Evolutionary conservation across 2,329 filamentous ascomycete genomes (phyloP).

Genomic region (Cucurbitaria berberidis): DNA sequence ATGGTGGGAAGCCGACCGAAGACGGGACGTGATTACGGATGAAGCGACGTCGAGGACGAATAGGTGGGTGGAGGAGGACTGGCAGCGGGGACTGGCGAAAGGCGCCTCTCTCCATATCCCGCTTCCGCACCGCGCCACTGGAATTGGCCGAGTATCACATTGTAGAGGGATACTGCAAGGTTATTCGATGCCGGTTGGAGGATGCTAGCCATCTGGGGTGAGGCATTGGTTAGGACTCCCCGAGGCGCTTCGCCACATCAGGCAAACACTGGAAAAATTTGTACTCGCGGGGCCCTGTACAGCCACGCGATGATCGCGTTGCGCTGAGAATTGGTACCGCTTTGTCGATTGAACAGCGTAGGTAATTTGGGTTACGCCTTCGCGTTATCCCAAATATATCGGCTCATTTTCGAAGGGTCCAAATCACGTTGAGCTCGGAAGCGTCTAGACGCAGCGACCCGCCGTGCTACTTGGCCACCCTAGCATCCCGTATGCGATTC

Average conservation of each 20-base stretch:
- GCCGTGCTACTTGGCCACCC: constrained; percentile 23
- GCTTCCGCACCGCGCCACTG: constrained; percentile 18
- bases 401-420: constrained; percentile 33
- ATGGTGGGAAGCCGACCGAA: constrained; percentile 16
- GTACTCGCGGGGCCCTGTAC: constrained; percentile 7
- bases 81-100: constrained; percentile 14
- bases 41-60: constrained; percentile 1
- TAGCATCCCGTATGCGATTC: constrained; percentile 31
- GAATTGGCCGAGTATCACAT: constrained; percentile 20
- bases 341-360: constrained; percentile 11
- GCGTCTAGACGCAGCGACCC: constrained; percentile 28
- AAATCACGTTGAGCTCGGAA: constrained; percentile 32
- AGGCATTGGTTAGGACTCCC: constrained; percentile 21
- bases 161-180: constrained; percentile 20
- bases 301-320: constrained; percentile 31
- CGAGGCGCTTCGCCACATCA: constrained; percentile 24
- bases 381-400: constrained; percentile 20
- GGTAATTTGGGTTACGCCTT: constrained; percentile 22
- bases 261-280: constrained; percentile 16
- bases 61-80: constrained; percentile 8
- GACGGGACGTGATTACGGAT: constrained; percentile 19
- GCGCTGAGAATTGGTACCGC: constrained; percentile 9
- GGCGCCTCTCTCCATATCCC: constrained; percentile 16
- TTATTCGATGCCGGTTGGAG: constrained; percentile 27
- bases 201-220: constrained; percentile 15